A percentile compares a stretch with the other conserved stretches of the same genome.
Evolutionary conservation across 352 stramenopile species (phyloP).

Genomic region (Globisporangium radiosum): DNA sequence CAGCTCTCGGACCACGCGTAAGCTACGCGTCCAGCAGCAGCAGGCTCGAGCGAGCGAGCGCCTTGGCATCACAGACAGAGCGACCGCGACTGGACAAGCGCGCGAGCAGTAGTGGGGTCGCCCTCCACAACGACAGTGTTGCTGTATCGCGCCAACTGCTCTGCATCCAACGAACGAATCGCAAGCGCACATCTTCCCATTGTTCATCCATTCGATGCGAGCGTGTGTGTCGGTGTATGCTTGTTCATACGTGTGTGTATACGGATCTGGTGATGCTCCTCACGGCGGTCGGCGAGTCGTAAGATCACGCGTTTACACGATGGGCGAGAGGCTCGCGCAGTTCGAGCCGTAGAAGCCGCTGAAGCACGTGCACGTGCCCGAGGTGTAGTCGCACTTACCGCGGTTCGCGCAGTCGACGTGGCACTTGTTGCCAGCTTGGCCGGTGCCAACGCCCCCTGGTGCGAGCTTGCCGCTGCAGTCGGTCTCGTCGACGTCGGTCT

Average conservation of each 20-base stretch:
- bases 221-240: no score
- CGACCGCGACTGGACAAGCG: no score
- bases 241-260: no score
- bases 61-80: no score
- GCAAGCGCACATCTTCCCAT: neutral
- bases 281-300: no score
- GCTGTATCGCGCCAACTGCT: neutral
- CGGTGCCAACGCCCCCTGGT: constrained; percentile 27
- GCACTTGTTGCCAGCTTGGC: constrained; percentile 44
- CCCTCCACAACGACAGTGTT: no score
- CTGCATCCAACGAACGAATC: neutral
- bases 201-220: no score
- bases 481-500: constrained; percentile 77
- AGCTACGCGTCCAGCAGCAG: constrained; percentile 5
- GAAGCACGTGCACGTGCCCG: constrained; percentile 63
- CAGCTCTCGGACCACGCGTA: constrained; percentile 43
- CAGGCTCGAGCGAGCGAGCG: neutral
- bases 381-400: constrained; percentile 66
- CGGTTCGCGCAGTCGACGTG: constrained; percentile 78
- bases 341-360: constrained; percentile 74
- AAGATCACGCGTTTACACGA: constrained; percentile 12
- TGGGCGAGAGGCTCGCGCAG: constrained; percentile 57
- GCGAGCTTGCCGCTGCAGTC: constrained; percentile 62
- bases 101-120: no score
- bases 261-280: no score